phyloP scores from a whole-genome alignment of 2,329 filamentous ascomycete species.

The Metarhizium anisopliae region DNA sequence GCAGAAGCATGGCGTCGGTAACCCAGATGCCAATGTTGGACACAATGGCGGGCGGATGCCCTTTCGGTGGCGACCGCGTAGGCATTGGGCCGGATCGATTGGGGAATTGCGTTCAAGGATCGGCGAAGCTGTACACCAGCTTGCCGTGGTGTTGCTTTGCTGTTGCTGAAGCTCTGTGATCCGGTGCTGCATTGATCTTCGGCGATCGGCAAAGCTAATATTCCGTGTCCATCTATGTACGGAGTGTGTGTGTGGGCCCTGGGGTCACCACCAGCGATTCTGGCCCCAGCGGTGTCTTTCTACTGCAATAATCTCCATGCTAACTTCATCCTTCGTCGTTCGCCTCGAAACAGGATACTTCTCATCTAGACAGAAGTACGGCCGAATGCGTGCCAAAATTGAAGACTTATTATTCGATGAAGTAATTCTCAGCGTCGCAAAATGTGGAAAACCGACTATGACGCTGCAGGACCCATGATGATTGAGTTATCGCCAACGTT shows the following conservation, averaged over 20 bases:
- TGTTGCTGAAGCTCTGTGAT: background rate
- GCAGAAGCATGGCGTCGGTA: constrained; percentile 22
- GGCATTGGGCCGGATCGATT: constrained; percentile 17
- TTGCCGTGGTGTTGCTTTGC: background rate
- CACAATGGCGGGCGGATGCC: constrained; percentile 8
- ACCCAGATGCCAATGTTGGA: constrained; percentile 20
- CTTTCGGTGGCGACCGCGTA: constrained; percentile 17
- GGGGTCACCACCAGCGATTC: background rate
- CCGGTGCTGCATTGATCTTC: background rate
- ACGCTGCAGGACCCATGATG: too few species aligned
- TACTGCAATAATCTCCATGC: too few species aligned
- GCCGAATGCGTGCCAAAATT: too few species aligned
- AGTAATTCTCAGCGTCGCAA: too few species aligned
- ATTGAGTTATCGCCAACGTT: too few species aligned
- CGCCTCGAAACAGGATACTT: too few species aligned
- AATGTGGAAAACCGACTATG: too few species aligned
- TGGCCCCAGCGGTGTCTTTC: too few species aligned
- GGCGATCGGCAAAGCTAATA: background rate
- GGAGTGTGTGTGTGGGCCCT: too few species aligned
- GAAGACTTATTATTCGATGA: too few species aligned
- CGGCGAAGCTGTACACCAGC: background rate
- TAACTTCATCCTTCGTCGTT: too few species aligned
- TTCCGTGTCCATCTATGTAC: background rate
- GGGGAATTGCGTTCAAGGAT: background rate
- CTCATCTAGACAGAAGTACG: too few species aligned